Conservation (phyloP, 1,139 yeast genomes). For the Candida tropicalis region DNA sequence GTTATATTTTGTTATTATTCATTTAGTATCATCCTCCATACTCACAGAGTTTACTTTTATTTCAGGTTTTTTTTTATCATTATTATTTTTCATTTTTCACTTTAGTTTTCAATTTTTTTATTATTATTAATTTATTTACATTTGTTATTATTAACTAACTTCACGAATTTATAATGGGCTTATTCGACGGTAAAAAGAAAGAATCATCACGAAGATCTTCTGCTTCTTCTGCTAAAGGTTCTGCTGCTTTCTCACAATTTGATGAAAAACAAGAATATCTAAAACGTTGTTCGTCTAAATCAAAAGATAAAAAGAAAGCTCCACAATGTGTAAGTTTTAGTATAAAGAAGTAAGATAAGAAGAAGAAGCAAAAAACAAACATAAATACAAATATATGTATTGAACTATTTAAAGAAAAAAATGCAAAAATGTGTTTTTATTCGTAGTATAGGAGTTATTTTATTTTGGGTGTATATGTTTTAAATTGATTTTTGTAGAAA, state of each 20-base stretch:
- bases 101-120: not conserved
- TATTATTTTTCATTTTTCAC: not conserved
- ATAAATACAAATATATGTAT: not conserved
- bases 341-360: constrained; percentile 32
- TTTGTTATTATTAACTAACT: not conserved
- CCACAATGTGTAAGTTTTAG: constrained; percentile 42
- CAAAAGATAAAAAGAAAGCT: constrained; percentile 22
- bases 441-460: too few relatives aligned
- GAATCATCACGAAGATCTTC: constrained; percentile 11
- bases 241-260: constrained; percentile 11
- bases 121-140: not conserved
- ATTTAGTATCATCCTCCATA: too few relatives aligned
- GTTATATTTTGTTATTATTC: constrained; percentile 1
- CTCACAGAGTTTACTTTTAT: not conserved
- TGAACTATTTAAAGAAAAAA: too few relatives aligned
- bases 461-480: too few relatives aligned
- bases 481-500: too few relatives aligned
- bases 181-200: constrained; percentile 8
- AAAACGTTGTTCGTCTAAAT: constrained; percentile 39
- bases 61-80: not conserved
- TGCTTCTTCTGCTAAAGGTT: constrained; percentile 4
- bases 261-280: constrained; percentile 35
- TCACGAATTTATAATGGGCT: constrained; percentile 5
- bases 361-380: too few relatives aligned
- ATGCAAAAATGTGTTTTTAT: too few relatives aligned